Evolutionary conservation across 2,329 filamentous ascomycete species (phyloP).

Genomic region (Paecilomyces sp.): DNA sequence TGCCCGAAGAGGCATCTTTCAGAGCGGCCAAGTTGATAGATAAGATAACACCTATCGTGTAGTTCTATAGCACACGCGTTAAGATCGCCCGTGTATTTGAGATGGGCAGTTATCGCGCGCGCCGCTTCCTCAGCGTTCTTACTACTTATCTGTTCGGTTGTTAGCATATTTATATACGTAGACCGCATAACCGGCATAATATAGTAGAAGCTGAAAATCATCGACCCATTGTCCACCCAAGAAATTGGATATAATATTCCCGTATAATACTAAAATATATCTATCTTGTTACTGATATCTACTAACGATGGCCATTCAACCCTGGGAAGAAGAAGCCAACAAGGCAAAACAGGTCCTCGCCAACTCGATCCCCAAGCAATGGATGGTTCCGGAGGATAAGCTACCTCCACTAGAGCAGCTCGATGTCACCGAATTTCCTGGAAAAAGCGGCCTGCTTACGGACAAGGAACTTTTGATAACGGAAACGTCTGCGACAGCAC

Average conservation of each 20-base stretch:
- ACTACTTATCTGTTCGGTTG: background rate
- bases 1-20: background rate
- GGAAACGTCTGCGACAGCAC: slow-evolving; percentile 29
- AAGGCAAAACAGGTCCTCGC: slow-evolving; percentile 25
- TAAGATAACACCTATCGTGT: background rate
- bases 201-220: too few relatives aligned
- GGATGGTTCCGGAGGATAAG: slow-evolving; percentile 21
- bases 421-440: slow-evolving; percentile 23
- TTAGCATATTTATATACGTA: background rate
- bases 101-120: background rate
- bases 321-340: slow-evolving; percentile 25
- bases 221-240: too few relatives aligned
- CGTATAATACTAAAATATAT: background rate
- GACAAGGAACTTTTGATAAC: slow-evolving; percentile 47
- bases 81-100: background rate
- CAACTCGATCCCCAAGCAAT: slow-evolving; percentile 27
- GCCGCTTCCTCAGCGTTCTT: background rate
- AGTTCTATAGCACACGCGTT: background rate
- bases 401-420: slow-evolving; percentile 20
- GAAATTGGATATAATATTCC: too few relatives aligned
- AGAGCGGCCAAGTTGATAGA: background rate
- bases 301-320: slow-evolving; percentile 6
- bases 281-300: background rate
- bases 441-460: slow-evolving; percentile 42
- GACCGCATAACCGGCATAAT: background rate